A percentile compares a stretch with the other conserved stretches of the same genome.
Evolutionary conservation across 257 asterid genomes (phyloP).

Genomic region (Lycium barbarum): DNA sequence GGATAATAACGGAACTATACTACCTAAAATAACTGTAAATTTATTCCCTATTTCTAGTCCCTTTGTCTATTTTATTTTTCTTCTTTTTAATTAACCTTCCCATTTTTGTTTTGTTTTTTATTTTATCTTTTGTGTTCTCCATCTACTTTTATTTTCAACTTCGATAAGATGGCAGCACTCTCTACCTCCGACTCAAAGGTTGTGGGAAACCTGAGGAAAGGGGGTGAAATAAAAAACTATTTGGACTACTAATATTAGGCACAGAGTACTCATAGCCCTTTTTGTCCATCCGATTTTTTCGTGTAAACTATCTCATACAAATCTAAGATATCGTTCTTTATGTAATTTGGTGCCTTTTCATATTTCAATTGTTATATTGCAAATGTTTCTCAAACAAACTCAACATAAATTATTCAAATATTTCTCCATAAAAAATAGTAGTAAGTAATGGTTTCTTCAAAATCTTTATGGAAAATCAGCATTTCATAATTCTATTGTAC

Average conservation of each 20-base stretch:
- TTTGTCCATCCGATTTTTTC: too few species aligned
- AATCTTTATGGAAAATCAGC: not conserved
- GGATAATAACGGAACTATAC: slow-evolving; percentile 28
- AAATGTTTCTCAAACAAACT: not conserved
- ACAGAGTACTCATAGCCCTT: too few species aligned
- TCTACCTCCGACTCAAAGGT: too few species aligned
- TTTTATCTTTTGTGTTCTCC: not conserved
- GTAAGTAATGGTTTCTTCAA: too few species aligned
- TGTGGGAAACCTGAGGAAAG: too few species aligned
- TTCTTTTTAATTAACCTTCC: too few species aligned
- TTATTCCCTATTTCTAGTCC: not conserved
- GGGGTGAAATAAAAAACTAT: too few species aligned
- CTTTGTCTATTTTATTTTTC: not conserved
- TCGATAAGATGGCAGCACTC: too few species aligned
- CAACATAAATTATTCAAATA: not conserved
- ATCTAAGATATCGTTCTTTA: not conserved
- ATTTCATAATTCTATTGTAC: too few species aligned
- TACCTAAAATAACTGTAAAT: not conserved
- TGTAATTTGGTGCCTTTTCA: not conserved
- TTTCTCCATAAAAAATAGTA: not conserved
- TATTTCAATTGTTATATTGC: not conserved
- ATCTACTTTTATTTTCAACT: too few species aligned
- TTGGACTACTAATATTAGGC: too few species aligned
- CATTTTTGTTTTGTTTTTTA: too few species aligned
- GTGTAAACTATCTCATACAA: not conserved